Evolutionary conservation across 139 green algal species (phyloP).

Genomic region (Ettlia oleoabundans): DNA sequence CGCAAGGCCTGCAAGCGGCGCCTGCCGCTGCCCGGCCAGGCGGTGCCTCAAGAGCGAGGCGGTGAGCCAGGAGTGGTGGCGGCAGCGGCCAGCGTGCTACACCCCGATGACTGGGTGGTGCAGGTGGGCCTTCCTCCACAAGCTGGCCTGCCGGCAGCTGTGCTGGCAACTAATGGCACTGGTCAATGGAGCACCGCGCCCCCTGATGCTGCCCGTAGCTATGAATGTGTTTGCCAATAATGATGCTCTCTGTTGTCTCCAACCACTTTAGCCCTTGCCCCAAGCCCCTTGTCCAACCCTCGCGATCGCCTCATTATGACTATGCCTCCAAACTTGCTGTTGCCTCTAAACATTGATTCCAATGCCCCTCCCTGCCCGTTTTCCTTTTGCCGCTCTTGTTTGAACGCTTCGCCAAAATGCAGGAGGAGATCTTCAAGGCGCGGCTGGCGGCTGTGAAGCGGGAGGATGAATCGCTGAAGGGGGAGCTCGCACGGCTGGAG

Average conservation of each 20-base stretch:
- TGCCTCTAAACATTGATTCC: too few species aligned
- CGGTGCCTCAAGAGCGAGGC: slow-evolving; percentile 5
- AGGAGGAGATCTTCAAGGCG: slow-evolving; percentile 86
- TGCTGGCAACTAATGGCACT: not conserved
- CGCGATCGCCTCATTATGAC: too few species aligned
- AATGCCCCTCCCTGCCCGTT: not conserved
- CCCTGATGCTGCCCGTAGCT: too few species aligned
- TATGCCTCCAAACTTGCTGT: not conserved
- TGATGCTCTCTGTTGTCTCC: too few species aligned
- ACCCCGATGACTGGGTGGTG: slow-evolving; percentile 48
- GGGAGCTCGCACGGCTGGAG: slow-evolving; percentile 78
- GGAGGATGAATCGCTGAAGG: slow-evolving; percentile 76
- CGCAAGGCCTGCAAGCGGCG: slow-evolving; percentile 70
- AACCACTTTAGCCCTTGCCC: too few species aligned
- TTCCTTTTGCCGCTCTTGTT: not conserved
- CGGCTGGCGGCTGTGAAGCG: slow-evolving; percentile 74
- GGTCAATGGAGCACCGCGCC: too few species aligned
- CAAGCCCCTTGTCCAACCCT: too few species aligned
- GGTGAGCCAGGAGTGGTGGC: not conserved
- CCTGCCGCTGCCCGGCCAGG: slow-evolving; percentile 61
- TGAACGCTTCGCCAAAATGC: not conserved
- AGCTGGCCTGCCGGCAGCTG: too few species aligned
- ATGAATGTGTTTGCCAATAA: too few species aligned
- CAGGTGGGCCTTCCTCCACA: slow-evolving; percentile 10
- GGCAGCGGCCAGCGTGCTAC: slow-evolving; percentile 15